Evolutionary conservation across 805 yeast genomes (phyloP), one percentile per base, ranked within the genome.

Genomic region (Starmerella bacillaris): DNA sequence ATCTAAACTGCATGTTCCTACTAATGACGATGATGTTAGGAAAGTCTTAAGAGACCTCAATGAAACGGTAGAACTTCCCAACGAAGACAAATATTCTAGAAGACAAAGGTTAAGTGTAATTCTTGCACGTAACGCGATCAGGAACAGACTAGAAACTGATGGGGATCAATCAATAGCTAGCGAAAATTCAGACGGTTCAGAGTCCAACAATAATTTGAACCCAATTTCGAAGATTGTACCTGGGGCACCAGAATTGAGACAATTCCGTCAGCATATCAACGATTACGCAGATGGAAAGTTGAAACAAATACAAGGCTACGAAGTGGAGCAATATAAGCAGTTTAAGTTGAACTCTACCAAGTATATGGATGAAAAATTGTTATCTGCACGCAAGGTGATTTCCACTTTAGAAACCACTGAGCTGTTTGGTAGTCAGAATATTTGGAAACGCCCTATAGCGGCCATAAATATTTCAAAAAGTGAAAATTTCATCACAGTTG

Each of bases 381-480:
- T 3, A 19, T 4, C 4, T 11, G 9, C 26, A 5, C 35, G 35
- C 8, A 19, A 21, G 6, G 19, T 16, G 24, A 14, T 16, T 15
- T 12, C 17, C 12, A 11, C 3, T 14, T 14, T 68, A 14, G 43
- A 52, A 9, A 44, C 46, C 5, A 55, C 61, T 22, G 68, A 65
- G 19, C 53, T 74, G 3, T 47, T 49, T 21, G 93, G 86, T 0
- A 67, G 93, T 0, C 92, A 83, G 50, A 55, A 76, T 15, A 68
- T 74, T 2, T 72, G 78, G 16, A 60, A 65, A 3, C 59, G 94
- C 38, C 80, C 92, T 3, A 63, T 78, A 0, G 74, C 92, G 0
- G 51, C 61, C 2, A 68, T 74, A 1, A 46, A 68, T 5, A 60
- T 68, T 38, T 60, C 70, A 4, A 54, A 58, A 0, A 50, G 58